phyloP scores from a whole-genome alignment of 2,329 filamentous ascomycete species.

The Botryotinia globosa region DNA sequence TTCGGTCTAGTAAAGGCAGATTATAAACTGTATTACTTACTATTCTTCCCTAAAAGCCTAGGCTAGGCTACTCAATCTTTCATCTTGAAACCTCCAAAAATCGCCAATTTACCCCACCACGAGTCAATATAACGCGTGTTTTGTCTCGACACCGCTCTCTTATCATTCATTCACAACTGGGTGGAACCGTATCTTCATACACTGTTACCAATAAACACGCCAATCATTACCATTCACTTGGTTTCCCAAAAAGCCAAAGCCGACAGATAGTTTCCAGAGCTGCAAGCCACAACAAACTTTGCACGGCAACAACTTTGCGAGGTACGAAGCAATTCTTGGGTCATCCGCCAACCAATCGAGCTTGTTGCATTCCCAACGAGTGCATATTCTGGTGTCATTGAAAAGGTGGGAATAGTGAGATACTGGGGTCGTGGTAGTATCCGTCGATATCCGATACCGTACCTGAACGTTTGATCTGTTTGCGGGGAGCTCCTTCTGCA shows the following conservation, averaged over 20 bases:
- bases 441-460: constrained; percentile 1
- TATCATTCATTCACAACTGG: not conserved
- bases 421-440: not conserved
- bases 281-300: not conserved
- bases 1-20: too few species aligned
- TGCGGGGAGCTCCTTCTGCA: not conserved
- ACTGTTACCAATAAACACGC: constrained; percentile 1
- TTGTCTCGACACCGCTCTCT: not conserved
- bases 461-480: constrained; percentile 1
- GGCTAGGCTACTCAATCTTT: not conserved
- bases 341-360: not conserved
- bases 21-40: not conserved
- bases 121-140: not conserved
- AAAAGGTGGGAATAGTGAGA: not conserved
- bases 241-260: not conserved
- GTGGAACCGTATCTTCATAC: not conserved
- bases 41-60: not conserved
- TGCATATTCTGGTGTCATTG: not conserved
- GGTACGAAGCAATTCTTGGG: not conserved
- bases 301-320: not conserved
- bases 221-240: not conserved
- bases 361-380: not conserved
- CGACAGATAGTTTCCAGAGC: not conserved
- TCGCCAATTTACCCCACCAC: not conserved
- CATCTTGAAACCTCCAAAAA: constrained; percentile 4